Evolutionary conservation across 2,329 filamentous ascomycete genomes (phyloP).

Genomic region (Clathrospora elynae): DNA sequence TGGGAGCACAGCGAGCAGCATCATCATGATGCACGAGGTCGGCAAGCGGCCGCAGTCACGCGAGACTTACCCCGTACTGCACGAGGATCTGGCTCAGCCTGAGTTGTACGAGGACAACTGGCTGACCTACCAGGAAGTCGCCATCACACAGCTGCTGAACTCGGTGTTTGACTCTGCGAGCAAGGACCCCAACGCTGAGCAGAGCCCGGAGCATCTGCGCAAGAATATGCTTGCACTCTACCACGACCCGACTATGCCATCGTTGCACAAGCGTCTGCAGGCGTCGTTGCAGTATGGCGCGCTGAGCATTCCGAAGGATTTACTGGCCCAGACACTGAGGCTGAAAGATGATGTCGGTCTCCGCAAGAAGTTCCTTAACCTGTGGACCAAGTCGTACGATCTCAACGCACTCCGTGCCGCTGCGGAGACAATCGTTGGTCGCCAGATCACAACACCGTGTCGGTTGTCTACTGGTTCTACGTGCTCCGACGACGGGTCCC

Average conservation of each 20-base stretch:
- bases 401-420: conserved; percentile 57
- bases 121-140: conserved; percentile 65
- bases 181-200: conserved; percentile 34
- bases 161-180: conserved; percentile 55
- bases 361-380: conserved; percentile 60
- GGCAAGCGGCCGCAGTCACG: conserved; percentile 34
- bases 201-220: conserved; percentile 48
- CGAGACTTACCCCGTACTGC: conserved; percentile 58
- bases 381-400: conserved; percentile 65
- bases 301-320: conserved; percentile 60
- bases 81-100: conserved; percentile 61
- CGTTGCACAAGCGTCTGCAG: conserved; percentile 62
- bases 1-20: conserved; percentile 36
- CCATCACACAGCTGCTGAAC: conserved; percentile 65
- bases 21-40: conserved; percentile 42
- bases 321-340: conserved; percentile 52
- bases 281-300: conserved; percentile 64
- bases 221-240: conserved; percentile 60
- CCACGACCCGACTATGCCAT: conserved; percentile 56
- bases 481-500: conserved; percentile 42
- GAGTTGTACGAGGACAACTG: conserved; percentile 67
- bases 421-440: conserved; percentile 64
- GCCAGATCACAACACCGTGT: conserved; percentile 51
- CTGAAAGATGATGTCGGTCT: conserved; percentile 63
- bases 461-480: conserved; percentile 46